Evolutionary conservation across 148 eudicot genomes (phyloP).

Genomic region (Fallopia convolvulus): DNA sequence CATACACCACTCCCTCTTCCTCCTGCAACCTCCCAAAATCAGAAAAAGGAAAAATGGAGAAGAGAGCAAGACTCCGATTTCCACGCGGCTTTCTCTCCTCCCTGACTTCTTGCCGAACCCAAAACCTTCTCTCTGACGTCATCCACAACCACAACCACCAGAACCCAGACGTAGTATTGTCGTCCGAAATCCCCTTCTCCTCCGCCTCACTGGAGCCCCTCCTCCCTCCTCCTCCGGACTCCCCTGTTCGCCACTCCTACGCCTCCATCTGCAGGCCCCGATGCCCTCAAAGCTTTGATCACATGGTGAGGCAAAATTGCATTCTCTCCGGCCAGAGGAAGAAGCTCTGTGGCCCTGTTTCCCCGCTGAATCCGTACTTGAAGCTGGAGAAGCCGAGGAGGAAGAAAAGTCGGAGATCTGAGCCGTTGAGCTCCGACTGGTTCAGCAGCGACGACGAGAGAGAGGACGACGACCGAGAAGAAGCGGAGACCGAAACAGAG

Average conservation of each 20-base stretch:
- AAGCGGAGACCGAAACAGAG: conserved; percentile 20
- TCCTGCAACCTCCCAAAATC: not conserved
- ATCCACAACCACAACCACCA: conserved; percentile 4
- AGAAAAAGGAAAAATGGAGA: not conserved
- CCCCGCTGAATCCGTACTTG: conserved; percentile 20
- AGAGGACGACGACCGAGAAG: conserved; percentile 21
- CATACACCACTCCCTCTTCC: not conserved
- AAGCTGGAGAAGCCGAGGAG: conserved; percentile 13
- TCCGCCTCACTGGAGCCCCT: not conserved
- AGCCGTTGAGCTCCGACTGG: conserved; percentile 23
- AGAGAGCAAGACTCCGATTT: conserved; percentile 4
- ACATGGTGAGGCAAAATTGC: conserved; percentile 29
- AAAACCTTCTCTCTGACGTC: conserved; percentile 10
- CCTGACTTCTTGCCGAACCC: conserved; percentile 17
- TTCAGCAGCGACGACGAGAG: conserved; percentile 50
- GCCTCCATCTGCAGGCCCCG: conserved; percentile 27
- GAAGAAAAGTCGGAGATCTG: conserved; percentile 15
- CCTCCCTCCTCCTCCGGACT: not conserved
- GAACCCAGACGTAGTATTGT: too few relatives aligned
- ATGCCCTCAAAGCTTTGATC: conserved; percentile 26
- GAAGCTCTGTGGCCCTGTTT: conserved; percentile 19
- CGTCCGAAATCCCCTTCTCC: not conserved
- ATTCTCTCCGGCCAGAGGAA: conserved; percentile 17
- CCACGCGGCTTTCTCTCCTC: conserved; percentile 1
- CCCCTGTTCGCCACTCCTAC: not conserved